Evolutionary conservation across 441 rosid species (phyloP), one percentile per base, ranked within the genome.

Genomic region (Adansonia grandidieri): DNA sequence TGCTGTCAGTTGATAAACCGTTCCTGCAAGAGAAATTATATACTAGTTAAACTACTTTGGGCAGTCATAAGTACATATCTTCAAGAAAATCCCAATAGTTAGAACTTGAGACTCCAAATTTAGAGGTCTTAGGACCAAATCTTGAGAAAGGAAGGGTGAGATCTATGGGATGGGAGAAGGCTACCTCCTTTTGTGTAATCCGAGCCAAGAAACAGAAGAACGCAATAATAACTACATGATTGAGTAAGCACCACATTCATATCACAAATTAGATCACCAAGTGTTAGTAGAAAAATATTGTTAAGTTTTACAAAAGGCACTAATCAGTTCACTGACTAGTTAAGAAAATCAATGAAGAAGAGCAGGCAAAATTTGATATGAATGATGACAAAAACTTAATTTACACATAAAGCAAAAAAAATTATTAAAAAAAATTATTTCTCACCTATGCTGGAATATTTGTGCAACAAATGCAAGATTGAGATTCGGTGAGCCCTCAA

Each of bases 381-480:
- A 66, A n/a, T 56, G 61, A 37, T 42, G 8, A 44, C 42, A 44
- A 40, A 37, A 73, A 73, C 68, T 9, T 17, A 54, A 9, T 61
- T 61, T 2, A 11, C 7, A 4, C 42, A 24, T 28, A 61, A 61
- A 61, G 40, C 32, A 24, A 10, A 24, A 62, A 62, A 17, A 58
- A 28, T 28, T 1, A 28, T 1, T 24, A 28, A 28, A 28, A 28
- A 28, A 28, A 28, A 28, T 28, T 28, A 28, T 28, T 28, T 78
- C 77, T 78, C 77, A 96, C 99, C 99, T 93, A 81, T 92, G 86
- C 80, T 94, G 97, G 78, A 96, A 96, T 84, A 96, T 90, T 80
- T 94, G 93, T 4, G 99, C 98, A 61, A 96, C 99, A 84, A 96
- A 94, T 71, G 96, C 94, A 80, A 96, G 98, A 84, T 96, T 96